Conservation (phyloP, 2,329 filamentous ascomycete species). For the Fusarium sp. region DNA sequence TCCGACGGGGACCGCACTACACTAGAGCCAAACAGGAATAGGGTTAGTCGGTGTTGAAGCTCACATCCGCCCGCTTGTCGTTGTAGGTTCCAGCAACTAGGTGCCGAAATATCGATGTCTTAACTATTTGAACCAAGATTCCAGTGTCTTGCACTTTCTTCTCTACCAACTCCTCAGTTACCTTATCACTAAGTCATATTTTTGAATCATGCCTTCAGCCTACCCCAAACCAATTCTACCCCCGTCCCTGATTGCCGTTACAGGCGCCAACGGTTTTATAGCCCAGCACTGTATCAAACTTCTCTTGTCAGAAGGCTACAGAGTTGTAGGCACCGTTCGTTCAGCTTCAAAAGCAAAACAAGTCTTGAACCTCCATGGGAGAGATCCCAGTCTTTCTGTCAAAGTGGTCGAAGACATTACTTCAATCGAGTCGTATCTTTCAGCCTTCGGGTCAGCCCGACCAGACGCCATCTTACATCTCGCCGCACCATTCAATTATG, state of each 20-base stretch:
- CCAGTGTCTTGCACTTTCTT: neutral
- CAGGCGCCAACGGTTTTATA: constrained; percentile 18
- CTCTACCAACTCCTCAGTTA: too few relatives aligned
- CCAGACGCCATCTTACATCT: constrained; percentile 13
- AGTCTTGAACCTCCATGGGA: neutral
- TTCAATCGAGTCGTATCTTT: neutral
- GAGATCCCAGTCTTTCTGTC: constrained; percentile 7
- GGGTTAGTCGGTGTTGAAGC: neutral
- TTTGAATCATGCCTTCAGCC: constrained; percentile 5
- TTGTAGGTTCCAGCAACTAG: neutral
- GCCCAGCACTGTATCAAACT: constrained; percentile 7
- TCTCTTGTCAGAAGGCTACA: constrained; percentile 3
- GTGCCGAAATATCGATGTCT: neutral
- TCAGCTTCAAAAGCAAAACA: constrained; percentile 3
- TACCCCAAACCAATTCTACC: neutral
- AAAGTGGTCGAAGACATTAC: constrained; percentile 6
- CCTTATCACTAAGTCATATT: fast-evolving
- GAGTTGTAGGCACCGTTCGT: constrained; percentile 1
- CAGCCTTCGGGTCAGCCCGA: neutral
- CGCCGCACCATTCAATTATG: constrained; percentile 7
- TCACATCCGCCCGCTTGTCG: neutral
- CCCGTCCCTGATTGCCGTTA: neutral
- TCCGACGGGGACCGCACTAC: neutral
- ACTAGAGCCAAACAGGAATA: neutral
- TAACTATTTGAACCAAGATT: neutral